Conservation (phyloP, 768 basidiomycete genomes). For the Psilocybe cyanescens region DNA sequence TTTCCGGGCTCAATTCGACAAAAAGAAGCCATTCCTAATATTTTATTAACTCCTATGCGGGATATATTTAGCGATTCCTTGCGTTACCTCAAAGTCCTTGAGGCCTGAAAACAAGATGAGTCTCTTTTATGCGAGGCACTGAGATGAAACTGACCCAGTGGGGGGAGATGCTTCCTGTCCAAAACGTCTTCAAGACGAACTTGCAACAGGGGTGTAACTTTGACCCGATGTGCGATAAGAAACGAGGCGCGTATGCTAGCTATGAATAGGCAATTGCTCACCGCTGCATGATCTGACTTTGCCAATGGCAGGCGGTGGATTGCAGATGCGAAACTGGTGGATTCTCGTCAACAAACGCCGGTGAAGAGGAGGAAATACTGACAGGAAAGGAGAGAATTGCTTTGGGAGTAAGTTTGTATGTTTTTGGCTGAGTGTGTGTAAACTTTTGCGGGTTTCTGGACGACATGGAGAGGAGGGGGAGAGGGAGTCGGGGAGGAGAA, state of each 20-base stretch:
- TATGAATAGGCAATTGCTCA: conserved; percentile 22
- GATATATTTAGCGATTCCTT: not conserved
- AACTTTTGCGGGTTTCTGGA: conserved; percentile 11
- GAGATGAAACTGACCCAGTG: conserved; percentile 51
- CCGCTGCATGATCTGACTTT: conserved; percentile 71
- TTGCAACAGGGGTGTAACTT: conserved; percentile 68
- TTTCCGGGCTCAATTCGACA: conserved; percentile 76
- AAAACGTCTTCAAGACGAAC: conserved; percentile 77
- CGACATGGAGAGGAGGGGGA: conserved; percentile 12
- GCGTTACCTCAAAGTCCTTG: conserved; percentile 67
- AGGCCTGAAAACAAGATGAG: conserved; percentile 43
- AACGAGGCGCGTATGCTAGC: not conserved
- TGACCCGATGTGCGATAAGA: conserved; percentile 12
- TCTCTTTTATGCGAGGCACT: not conserved
- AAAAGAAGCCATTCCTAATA: conserved; percentile 79
- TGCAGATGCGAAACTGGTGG: conserved; percentile 57
- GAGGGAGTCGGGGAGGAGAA: conserved; percentile 3
- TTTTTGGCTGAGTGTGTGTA: conserved; percentile 20
- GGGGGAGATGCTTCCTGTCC: conserved; percentile 77
- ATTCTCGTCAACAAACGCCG: not conserved
- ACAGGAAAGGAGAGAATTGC: conserved; percentile 26
- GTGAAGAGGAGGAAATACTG: not conserved
- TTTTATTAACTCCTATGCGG: conserved; percentile 11
- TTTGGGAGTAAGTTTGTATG: conserved; percentile 23
- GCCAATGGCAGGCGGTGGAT: conserved; percentile 68